Conservation (phyloP, 768 basidiomycete genomes). For the Collybia mongolica region DNA sequence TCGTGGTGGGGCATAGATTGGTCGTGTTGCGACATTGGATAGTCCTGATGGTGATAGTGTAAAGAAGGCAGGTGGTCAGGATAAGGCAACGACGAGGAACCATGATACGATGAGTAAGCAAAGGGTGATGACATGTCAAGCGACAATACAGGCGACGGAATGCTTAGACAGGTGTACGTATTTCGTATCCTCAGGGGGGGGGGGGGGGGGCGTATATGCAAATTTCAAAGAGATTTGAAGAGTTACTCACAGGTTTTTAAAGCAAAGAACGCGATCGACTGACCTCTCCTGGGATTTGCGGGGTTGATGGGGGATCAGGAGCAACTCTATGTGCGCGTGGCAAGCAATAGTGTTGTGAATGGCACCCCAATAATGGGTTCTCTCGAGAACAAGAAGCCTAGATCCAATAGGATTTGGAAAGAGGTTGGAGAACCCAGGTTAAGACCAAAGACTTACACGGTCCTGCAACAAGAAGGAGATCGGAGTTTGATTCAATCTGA, state of each 20-base stretch:
- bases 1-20: slow-evolving; percentile 41
- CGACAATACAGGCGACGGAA: background rate
- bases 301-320: slow-evolving; percentile 7
- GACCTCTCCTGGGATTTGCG: slow-evolving; percentile 2
- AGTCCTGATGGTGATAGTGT: slow-evolving; percentile 14
- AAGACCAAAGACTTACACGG: slow-evolving; percentile 8
- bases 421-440: slow-evolving; percentile 12
- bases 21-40: slow-evolving; percentile 28
- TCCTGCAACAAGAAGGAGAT: slow-evolving; percentile 7
- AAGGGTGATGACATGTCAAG: slow-evolving; percentile 28
- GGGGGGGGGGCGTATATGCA: background rate
- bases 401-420: slow-evolving; percentile 1
- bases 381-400: slow-evolving; percentile 11
- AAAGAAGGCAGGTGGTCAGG: slow-evolving; percentile 24
- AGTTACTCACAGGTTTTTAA: slow-evolving; percentile 1
- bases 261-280: slow-evolving; percentile 2
- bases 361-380: slow-evolving; percentile 17
- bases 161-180: background rate
- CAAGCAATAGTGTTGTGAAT: slow-evolving; percentile 18
- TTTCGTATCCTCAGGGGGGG: background rate
- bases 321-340: slow-evolving; percentile 18
- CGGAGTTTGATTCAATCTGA: slow-evolving; percentile 15
- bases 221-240: no score
- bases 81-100: slow-evolving; percentile 25
- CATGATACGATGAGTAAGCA: slow-evolving; percentile 35